Evolutionary conservation across 108 stramenopile species (phyloP).

Genomic region (Nitzschia sp.): DNA sequence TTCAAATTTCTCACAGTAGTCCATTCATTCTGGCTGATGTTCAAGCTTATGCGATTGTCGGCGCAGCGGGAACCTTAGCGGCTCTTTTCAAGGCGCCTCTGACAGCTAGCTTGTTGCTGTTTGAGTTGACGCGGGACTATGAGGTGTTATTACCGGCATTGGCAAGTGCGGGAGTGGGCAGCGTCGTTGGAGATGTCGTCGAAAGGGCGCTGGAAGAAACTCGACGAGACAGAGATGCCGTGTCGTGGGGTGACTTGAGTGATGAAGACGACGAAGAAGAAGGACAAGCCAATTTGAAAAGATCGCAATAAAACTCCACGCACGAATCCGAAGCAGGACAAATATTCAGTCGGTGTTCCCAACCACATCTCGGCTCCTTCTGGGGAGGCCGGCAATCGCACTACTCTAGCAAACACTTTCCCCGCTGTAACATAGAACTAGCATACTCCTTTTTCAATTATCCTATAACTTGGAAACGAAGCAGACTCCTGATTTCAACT

Average conservation of each 20-base stretch:
- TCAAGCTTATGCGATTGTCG: conserved; percentile 93
- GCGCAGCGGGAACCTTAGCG: conserved; percentile 84
- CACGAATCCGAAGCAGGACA: too few species aligned
- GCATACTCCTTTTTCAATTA: too few species aligned
- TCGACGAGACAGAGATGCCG: conserved; percentile 33
- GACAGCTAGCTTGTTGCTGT: conserved; percentile 81
- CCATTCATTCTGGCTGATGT: conserved; percentile 51
- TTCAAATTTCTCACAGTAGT: conserved; percentile 6
- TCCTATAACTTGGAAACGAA: too few species aligned
- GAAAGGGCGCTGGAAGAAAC: conserved; percentile 39
- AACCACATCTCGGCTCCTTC: neutral
- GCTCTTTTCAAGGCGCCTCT: conserved; percentile 90
- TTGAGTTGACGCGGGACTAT: conserved; percentile 92
- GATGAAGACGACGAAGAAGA: neutral
- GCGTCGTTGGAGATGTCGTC: conserved; percentile 47
- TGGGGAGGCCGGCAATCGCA: too few species aligned
- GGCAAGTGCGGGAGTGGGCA: conserved; percentile 77
- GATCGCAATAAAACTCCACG: neutral
- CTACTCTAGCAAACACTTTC: too few species aligned
- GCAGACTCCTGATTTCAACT: too few species aligned
- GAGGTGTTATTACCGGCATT: conserved; percentile 86
- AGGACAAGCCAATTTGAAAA: neutral
- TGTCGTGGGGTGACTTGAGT: conserved; percentile 37
- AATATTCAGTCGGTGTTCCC: neutral
- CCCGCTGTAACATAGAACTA: too few species aligned